These are phyloP conservation scores for Meripilus lineatus DNA, from an alignment of 1,284 basidiomycete species.

Conservation along the genomic window DNA sequence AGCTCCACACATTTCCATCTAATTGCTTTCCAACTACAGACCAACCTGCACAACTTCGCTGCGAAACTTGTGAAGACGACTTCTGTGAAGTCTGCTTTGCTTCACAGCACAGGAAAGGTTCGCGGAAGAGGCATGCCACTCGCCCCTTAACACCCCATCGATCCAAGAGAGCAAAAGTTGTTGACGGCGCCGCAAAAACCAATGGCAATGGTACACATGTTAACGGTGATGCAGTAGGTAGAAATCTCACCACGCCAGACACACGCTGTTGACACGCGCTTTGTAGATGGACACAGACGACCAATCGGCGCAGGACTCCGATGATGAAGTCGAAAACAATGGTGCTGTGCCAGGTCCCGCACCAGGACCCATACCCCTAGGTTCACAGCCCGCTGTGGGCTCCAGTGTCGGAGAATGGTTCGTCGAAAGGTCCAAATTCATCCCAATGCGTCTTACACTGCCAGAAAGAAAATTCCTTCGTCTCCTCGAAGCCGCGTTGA, in stretches of 20 bases:
- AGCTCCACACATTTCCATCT: not conserved
- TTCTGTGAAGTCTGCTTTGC: slow-evolving; percentile 83
- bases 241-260: too few species aligned
- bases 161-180: slow-evolving; percentile 21
- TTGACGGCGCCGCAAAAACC: slow-evolving; percentile 13
- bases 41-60: slow-evolving; percentile 71
- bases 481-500: slow-evolving; percentile 72
- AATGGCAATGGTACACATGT: slow-evolving; percentile 11
- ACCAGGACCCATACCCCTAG: slow-evolving; percentile 28
- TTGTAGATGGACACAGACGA: slow-evolving; percentile 50
- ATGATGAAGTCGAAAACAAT: slow-evolving; percentile 35
- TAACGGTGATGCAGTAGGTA: slow-evolving; percentile 24
- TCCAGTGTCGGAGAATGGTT: slow-evolving; percentile 74
- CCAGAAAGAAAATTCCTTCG: slow-evolving; percentile 75
- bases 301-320: slow-evolving; percentile 45
- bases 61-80: slow-evolving; percentile 63
- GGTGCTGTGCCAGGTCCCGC: slow-evolving; percentile 20
- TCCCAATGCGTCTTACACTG: slow-evolving; percentile 69
- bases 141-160: slow-evolving; percentile 37
- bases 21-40: slow-evolving; percentile 37
- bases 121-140: slow-evolving; percentile 59
- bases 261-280: too few species aligned
- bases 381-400: slow-evolving; percentile 52
- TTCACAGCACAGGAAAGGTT: slow-evolving; percentile 75
- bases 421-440: slow-evolving; percentile 70